These are phyloP conservation scores for Kalanchoe fedtschenkoi DNA, from an alignment of 164 flowering plant genomes.

Conservation along the genomic window DNA sequence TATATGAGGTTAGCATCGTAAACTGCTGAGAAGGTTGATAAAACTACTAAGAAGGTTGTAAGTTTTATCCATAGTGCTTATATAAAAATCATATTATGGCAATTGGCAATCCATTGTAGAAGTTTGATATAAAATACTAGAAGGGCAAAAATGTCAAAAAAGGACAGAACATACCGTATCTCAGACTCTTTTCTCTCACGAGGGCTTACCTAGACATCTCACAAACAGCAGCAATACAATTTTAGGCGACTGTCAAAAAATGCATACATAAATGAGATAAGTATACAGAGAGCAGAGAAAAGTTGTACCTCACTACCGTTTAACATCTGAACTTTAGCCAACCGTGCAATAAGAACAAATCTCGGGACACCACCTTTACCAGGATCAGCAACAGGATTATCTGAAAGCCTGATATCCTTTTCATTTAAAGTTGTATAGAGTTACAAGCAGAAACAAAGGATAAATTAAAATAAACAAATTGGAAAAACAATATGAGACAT, in stretches of 20 bases:
- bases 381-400: conserved; percentile 78
- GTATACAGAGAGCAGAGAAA: background rate
- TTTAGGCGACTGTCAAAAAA: background rate
- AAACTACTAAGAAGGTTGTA: no score
- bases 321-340: conserved; percentile 60
- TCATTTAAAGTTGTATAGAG: conserved; percentile 10
- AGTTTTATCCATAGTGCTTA: no score
- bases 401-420: conserved; percentile 84
- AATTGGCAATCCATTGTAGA: background rate
- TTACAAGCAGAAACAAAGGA: background rate
- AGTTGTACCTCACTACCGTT: conserved; percentile 89
- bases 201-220: conserved; percentile 39
- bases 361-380: conserved; percentile 67
- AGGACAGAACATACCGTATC: conserved; percentile 49
- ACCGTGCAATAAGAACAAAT: conserved; percentile 69
- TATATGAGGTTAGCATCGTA: no score
- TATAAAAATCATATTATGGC: no score
- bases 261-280: background rate
- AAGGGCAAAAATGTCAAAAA: background rate
- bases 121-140: background rate
- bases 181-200: conserved; percentile 95
- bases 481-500: background rate
- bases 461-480: background rate
- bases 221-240: background rate
- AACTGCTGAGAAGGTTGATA: no score